A percentile compares a stretch with the other conserved stretches of the same genome.
These are phyloP conservation scores for Ananas comosus DNA, from an alignment of 176 grass and related monocot genomes.

Conservation along the genomic window DNA sequence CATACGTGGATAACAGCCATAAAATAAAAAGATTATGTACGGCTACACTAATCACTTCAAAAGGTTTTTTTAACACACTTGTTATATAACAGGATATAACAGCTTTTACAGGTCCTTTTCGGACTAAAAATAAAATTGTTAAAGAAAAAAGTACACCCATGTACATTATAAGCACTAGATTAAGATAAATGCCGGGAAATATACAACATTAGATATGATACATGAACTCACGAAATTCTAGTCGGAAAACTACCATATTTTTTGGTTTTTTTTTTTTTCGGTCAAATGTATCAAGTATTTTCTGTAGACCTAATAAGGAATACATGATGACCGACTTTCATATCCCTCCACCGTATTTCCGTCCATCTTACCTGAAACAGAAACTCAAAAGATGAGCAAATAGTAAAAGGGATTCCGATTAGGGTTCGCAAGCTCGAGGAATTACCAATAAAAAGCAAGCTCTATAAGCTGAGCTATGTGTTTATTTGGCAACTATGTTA, in stretches of 20 bases:
- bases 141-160: not conserved
- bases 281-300: not conserved
- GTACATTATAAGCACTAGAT: not conserved
- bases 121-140: not conserved
- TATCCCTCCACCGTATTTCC: not conserved
- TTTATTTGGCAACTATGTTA: conserved; percentile 41
- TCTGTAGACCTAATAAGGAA: not conserved
- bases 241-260: not conserved
- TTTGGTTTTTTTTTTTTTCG: not conserved
- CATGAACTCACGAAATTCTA: not conserved
- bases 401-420: not conserved
- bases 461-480: conserved; percentile 46
- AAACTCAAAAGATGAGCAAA: not conserved
- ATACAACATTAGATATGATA: not conserved
- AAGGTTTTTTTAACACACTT: not conserved
- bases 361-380: not conserved
- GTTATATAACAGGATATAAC: not conserved
- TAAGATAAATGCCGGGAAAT: not conserved
- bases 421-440: not conserved
- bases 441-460: conserved; percentile 15
- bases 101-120: not conserved
- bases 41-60: too few species aligned
- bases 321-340: not conserved
- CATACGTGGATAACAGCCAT: too few species aligned
- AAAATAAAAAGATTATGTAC: too few species aligned